Evolutionary conservation across 345 rosid species (phyloP).

Genomic region (Lumnitzera littorea): DNA sequence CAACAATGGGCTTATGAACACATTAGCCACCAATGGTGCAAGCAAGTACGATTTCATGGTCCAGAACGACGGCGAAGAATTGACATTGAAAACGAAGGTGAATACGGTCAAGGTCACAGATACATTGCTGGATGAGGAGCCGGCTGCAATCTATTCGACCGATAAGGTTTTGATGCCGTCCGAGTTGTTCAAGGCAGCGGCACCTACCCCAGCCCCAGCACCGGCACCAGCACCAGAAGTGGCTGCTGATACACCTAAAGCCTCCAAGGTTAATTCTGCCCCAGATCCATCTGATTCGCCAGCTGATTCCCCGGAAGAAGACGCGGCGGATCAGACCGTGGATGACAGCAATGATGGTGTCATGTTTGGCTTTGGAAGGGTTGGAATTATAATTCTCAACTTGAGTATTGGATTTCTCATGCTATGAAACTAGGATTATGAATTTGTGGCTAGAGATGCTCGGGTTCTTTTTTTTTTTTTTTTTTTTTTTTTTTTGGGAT

Average conservation of each 20-base stretch:
- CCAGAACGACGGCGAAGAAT: slow-evolving; percentile 73
- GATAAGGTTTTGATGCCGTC: slow-evolving; percentile 79
- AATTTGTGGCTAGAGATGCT: neutral
- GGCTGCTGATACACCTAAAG: slow-evolving; percentile 75
- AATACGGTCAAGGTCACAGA: slow-evolving; percentile 63
- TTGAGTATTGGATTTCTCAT: slow-evolving; percentile 11
- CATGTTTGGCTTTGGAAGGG: slow-evolving; percentile 6
- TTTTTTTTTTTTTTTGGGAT: neutral
- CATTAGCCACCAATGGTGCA: slow-evolving; percentile 84
- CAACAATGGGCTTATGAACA: slow-evolving; percentile 92
- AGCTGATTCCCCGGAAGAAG: slow-evolving; percentile 10
- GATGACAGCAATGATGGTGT: slow-evolving; percentile 4
- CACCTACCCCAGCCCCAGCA: slow-evolving; percentile 56
- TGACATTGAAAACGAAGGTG: slow-evolving; percentile 67
- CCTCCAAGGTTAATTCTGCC: slow-evolving; percentile 10
- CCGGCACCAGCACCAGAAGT: slow-evolving; percentile 74
- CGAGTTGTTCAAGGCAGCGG: slow-evolving; percentile 70
- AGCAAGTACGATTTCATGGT: slow-evolving; percentile 78
- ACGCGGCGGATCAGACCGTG: slow-evolving; percentile 9
- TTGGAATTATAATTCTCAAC: neutral
- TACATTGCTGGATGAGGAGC: slow-evolving; percentile 80
- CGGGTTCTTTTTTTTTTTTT: too few relatives aligned
- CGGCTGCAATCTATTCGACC: slow-evolving; percentile 60
- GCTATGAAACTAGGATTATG: slow-evolving; percentile 2
- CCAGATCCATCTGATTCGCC: slow-evolving; percentile 8